Base-by-base conservation (phyloP, 2,329 filamentous ascomycete genomes). In the Xylaria digitata region DNA sequence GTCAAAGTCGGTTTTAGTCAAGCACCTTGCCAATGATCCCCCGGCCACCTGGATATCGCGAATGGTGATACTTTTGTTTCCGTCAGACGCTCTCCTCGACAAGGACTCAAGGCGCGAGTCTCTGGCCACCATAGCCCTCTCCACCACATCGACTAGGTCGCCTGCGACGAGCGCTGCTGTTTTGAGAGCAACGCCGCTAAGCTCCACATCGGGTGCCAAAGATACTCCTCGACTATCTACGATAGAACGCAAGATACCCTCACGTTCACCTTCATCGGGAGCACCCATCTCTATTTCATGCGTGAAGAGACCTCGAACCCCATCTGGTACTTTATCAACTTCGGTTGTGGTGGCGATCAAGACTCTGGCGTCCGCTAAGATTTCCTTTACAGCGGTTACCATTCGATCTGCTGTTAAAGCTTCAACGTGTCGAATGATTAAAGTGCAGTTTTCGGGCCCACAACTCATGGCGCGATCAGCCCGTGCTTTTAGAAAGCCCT, bases 151-250 rank as follows among this genome's bases (percentile, higher is more conserved):
- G 1, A 97, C 91, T 9, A 99, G 82, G 76, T 99, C 95, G 15
- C 94, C 96, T 21, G 96, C 96, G 2, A 99, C 96, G 7, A 99
- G 84, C 1, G 96, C 96, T 6, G 96, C 96, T 8, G 96, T 99
- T 82, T 98, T 98, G 57, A 99, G 86, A 0, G 96, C 96, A 17
- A 99, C 90, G 9, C 90, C 89, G 68, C 89, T 87, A 5, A 99
- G 84, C 63, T 97, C 94, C 3, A 97, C 93, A 57, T 94, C 91
- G 0, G 91, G 87, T 19, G 94, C 92, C 1, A 97, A 81, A n/a
- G 88, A 86, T 23, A 97, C 85, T 1, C 92, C 90, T 32, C 89
- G 87, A 65, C 93, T 90, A 40, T 92, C 87, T 40, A 97, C 87
- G 42, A 96, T 92, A 66, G 89, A 90, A 58, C 87, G 88, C 8